These are phyloP conservation scores for Fomitopsis palustris DNA, from an alignment of 1,284 basidiomycete genomes.

Conservation along the genomic window DNA sequence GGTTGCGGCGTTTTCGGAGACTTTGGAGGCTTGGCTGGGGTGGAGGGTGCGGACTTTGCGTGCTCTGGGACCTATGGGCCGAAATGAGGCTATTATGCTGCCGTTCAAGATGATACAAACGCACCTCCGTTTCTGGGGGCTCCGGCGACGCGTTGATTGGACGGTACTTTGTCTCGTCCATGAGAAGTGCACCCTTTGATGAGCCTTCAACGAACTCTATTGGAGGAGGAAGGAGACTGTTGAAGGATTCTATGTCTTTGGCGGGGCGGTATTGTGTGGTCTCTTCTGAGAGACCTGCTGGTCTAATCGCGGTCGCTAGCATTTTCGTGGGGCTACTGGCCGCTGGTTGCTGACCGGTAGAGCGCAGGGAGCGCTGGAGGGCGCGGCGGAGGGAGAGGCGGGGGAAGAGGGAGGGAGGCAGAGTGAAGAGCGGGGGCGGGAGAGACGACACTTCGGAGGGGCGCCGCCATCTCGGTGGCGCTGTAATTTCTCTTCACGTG, in stretches of 20 bases:
- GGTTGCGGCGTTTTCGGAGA: conserved; percentile 1
- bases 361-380: neutral
- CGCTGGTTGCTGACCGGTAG: neutral
- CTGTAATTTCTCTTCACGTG: conserved; percentile 7
- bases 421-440: conserved; percentile 1
- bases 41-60: conserved; percentile 4
- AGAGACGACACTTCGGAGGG: neutral
- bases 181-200: conserved; percentile 64
- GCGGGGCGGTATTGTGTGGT: conserved; percentile 56
- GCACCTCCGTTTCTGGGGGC: conserved; percentile 34
- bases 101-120: conserved; percentile 15
- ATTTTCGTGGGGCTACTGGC: conserved; percentile 28
- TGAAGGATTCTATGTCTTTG: conserved; percentile 70
- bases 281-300: conserved; percentile 47
- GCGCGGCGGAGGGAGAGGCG: conserved; percentile 6
- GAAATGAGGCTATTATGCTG: neutral
- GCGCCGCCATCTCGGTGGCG: conserved; percentile 1
- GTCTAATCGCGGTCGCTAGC: conserved; percentile 61
- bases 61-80: conserved; percentile 5
- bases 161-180: conserved; percentile 71
- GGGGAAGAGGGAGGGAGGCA: neutral
- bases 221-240: conserved; percentile 66
- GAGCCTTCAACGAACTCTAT: conserved; percentile 81
- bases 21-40: conserved; percentile 14
- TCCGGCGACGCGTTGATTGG: conserved; percentile 67